Evolutionary conservation across 306 rosid genomes (phyloP).

Genomic region (Betula pendula): DNA sequence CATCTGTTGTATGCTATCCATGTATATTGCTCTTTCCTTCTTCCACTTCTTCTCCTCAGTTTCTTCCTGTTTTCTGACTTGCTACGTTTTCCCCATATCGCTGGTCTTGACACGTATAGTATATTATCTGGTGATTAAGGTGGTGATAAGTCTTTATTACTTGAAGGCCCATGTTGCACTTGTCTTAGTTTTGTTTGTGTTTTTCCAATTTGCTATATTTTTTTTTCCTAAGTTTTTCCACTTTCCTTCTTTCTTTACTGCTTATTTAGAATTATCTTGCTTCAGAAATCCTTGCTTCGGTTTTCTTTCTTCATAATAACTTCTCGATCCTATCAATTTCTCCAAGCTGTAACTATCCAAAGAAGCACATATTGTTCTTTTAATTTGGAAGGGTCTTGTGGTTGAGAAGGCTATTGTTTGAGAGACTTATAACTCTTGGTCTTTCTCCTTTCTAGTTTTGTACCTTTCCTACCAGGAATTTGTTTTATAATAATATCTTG

Average conservation of each 20-base stretch:
- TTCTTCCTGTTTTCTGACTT: not conserved
- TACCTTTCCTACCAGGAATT: not conserved
- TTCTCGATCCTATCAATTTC: no score
- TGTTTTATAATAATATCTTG: conserved; percentile 3
- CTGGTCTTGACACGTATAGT: not conserved
- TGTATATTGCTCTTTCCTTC: not conserved
- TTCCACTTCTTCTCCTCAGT: not conserved
- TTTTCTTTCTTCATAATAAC: not conserved
- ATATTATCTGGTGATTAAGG: not conserved
- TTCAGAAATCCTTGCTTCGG: not conserved
- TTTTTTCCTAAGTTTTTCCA: no score
- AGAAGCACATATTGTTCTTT: not conserved
- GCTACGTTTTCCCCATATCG: not conserved
- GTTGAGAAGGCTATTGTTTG: not conserved
- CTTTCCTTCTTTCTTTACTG: no score
- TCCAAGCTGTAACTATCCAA: conserved; percentile 4
- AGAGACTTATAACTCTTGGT: no score
- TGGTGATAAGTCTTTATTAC: not conserved
- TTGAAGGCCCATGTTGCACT: not conserved
- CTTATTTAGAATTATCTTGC: not conserved
- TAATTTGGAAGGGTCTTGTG: not conserved
- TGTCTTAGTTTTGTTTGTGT: not conserved
- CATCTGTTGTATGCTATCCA: no score
- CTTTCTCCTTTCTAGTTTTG: conserved; percentile 11
- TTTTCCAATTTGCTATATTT: not conserved